Conservation (phyloP, 345 rosid species). For the Nephelium lappaceum region DNA sequence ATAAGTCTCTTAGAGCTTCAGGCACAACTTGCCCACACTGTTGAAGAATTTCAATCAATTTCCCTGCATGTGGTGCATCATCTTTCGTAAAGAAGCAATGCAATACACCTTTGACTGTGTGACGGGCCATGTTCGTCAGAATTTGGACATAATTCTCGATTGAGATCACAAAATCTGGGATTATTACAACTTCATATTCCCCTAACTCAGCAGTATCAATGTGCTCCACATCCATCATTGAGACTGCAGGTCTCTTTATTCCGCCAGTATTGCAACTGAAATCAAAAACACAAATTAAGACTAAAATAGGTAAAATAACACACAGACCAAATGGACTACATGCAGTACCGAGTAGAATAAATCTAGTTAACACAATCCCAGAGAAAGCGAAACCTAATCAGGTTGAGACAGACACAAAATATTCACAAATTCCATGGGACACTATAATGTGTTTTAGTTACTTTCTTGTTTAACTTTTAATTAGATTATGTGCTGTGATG, state of each 20-base stretch:
- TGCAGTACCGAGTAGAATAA: not conserved
- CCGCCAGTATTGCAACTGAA: constrained; percentile 28
- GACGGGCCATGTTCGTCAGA: constrained; percentile 57
- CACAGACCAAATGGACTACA: not conserved
- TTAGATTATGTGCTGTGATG: not conserved
- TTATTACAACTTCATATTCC: constrained; percentile 45
- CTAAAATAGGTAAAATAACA: not conserved
- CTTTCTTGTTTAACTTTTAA: not conserved
- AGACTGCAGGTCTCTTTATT: constrained; percentile 35
- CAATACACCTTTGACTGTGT: constrained; percentile 46
- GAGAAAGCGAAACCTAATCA: not conserved
- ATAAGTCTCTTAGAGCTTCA: constrained; percentile 36
- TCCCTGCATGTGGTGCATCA: constrained; percentile 36
- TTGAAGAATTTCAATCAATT: constrained; percentile 52
- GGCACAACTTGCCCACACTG: constrained; percentile 58
- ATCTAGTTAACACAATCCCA: not conserved
- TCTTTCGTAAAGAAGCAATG: constrained; percentile 50
- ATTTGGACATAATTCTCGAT: constrained; percentile 40
- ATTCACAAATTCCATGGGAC: not conserved
- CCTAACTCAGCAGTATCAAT: constrained; percentile 37
- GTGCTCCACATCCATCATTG: constrained; percentile 37
- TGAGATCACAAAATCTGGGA: constrained; percentile 45
- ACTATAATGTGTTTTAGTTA: not conserved
- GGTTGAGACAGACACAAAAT: not conserved
- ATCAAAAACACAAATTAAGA: not conserved